Conservation (phyloP, 306 rosid species). For the Trifolium subterraneum region DNA sequence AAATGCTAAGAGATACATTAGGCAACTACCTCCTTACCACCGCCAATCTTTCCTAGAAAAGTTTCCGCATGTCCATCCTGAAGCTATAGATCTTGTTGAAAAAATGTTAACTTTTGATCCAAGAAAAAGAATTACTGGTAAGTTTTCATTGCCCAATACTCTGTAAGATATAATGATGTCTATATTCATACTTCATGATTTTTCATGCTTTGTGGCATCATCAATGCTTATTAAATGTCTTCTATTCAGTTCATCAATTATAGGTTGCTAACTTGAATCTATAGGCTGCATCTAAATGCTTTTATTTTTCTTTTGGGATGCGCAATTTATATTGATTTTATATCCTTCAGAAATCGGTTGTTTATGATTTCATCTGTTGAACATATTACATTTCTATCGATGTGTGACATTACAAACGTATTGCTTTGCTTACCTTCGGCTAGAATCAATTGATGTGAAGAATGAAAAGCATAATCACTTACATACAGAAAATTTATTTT, state of each 20-base stretch:
- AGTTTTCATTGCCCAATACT: conserved; percentile 43
- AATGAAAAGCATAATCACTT: background rate
- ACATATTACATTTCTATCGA: conserved; percentile 29
- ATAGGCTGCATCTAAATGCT: conserved; percentile 1
- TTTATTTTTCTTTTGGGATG: conserved; percentile 22
- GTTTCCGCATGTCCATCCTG: conserved; percentile 92
- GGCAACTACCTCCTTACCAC: conserved; percentile 72
- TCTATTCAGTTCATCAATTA: background rate
- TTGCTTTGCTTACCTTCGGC: conserved; percentile 2
- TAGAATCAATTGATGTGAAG: conserved; percentile 3
- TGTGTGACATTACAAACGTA: conserved; percentile 17
- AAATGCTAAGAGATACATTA: conserved; percentile 94
- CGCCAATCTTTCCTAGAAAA: conserved; percentile 91
- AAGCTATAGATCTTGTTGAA: conserved; percentile 95
- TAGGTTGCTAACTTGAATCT: conserved; percentile 8
- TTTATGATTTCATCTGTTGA: conserved; percentile 22
- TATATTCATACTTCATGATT: background rate
- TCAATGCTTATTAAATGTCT: conserved; percentile 18
- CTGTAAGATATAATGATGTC: conserved; percentile 26
- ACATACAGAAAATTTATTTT: background rate
- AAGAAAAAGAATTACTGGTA: conserved; percentile 88
- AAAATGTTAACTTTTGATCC: conserved; percentile 98
- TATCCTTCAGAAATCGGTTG: conserved; percentile 30
- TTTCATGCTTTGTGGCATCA: conserved; percentile 16
- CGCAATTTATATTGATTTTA: conserved; percentile 11